Conservation (phyloP, 2,329 filamentous ascomycete genomes). For the Tolypocladium ovalisporum region DNA sequence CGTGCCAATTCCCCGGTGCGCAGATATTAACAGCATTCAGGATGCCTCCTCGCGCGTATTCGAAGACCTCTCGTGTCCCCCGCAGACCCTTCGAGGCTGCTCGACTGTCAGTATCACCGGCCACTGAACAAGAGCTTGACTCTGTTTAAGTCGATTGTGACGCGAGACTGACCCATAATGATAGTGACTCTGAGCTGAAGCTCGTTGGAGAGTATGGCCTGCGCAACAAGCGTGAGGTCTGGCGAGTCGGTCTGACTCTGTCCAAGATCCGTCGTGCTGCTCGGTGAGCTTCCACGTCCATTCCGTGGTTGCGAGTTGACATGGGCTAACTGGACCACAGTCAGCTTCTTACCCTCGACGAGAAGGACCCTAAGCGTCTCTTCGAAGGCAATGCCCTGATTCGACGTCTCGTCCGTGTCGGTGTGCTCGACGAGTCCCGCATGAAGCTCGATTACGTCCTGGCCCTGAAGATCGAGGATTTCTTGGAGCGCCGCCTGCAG, state of each 20-base stretch:
- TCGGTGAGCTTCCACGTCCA: conserved; percentile 50
- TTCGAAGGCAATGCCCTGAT: conserved; percentile 99
- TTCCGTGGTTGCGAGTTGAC: background rate
- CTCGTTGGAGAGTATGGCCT: conserved; percentile 99
- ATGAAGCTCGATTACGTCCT: conserved; percentile 99
- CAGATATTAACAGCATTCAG: conserved; percentile 19
- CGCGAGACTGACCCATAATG: conserved; percentile 53
- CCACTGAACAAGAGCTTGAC: conserved; percentile 98
- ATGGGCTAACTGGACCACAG: conserved; percentile 35
- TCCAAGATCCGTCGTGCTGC: conserved; percentile 99
- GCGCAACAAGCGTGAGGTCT: conserved; percentile 99
- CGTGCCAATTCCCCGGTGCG: conserved; percentile 4
- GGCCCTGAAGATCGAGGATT: conserved; percentile 98
- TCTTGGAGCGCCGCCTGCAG: conserved; percentile 99
- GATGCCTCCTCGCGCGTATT: conserved; percentile 57
- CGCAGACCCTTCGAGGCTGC: conserved; percentile 98
- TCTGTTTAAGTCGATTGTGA: conserved; percentile 91
- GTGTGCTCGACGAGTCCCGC: conserved; percentile 99
- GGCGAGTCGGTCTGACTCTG: conserved; percentile 98
- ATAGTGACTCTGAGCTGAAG: conserved; percentile 98
- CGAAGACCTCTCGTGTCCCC: conserved; percentile 99
- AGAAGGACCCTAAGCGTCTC: conserved; percentile 99
- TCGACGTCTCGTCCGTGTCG: conserved; percentile 98
- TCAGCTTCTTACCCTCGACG: conserved; percentile 99
- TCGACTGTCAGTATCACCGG: conserved; percentile 96